phyloP scores from a whole-genome alignment of 768 basidiomycete species.

The Leccinum fibrillosum region DNA sequence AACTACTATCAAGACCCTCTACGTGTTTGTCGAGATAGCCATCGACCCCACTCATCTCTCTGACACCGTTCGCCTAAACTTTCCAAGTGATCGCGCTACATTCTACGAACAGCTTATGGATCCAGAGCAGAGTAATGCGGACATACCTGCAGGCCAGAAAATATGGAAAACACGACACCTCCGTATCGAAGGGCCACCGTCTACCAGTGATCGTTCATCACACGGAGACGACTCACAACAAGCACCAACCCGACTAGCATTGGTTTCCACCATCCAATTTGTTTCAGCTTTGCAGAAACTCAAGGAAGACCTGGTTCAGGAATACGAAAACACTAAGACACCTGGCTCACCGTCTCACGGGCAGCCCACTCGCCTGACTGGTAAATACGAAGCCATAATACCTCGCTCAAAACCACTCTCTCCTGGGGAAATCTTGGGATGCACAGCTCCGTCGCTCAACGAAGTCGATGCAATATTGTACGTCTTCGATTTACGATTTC shows the following conservation, averaged over 20 bases:
- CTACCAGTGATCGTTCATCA: neutral
- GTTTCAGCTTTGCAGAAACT: conserved; percentile 87
- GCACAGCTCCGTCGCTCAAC: conserved; percentile 82
- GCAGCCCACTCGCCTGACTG: conserved; percentile 41
- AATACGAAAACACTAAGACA: conserved; percentile 22
- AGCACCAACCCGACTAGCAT: conserved; percentile 67
- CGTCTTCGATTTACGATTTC: conserved; percentile 22
- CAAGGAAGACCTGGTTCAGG: conserved; percentile 67
- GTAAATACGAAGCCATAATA: conserved; percentile 71
- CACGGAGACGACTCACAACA: conserved; percentile 11
- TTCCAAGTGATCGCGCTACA: conserved; percentile 67
- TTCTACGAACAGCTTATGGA: conserved; percentile 68
- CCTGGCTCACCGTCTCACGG: conserved; percentile 1
- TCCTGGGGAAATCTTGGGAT: conserved; percentile 95
- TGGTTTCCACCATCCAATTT: conserved; percentile 98
- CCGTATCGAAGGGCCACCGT: conserved; percentile 51
- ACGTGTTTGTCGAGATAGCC: conserved; percentile 95
- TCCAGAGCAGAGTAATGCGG: conserved; percentile 44
- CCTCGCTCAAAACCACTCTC: conserved; percentile 90
- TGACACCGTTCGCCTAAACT: conserved; percentile 84
- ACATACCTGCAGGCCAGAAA: conserved; percentile 47
- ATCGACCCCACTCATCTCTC: conserved; percentile 85
- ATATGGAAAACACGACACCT: conserved; percentile 44
- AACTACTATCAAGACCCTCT: conserved; percentile 91
- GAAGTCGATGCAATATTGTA: conserved; percentile 92